A percentile compares a stretch with the other conserved stretches of the same genome.
Conservation (phyloP, 192 early-diverging fungal species). For the Chytriomyces hyalinus region DNA sequence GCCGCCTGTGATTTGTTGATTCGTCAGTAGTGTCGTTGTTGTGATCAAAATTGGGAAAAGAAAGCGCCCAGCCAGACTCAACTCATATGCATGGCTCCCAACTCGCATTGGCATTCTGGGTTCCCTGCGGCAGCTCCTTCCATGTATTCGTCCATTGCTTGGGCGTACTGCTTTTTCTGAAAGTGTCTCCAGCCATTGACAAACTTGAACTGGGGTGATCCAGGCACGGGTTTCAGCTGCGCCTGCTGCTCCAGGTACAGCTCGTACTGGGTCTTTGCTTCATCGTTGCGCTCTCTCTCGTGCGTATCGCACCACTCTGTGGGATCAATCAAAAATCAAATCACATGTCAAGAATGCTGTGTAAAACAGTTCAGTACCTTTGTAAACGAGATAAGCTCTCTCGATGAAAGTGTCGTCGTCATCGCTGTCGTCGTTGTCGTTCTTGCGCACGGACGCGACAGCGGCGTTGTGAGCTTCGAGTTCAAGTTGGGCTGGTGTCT, state of each 20-base stretch:
- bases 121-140: background rate
- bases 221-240: background rate
- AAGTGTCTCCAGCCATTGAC: background rate
- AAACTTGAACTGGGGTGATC: background rate
- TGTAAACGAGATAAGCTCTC: too few species aligned
- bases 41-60: background rate
- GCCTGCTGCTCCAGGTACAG: background rate
- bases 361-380: too few species aligned
- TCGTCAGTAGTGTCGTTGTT: background rate
- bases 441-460: too few species aligned
- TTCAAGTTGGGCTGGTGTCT: too few species aligned
- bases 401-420: too few species aligned
- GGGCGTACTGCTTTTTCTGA: background rate
- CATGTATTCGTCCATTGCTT: background rate
- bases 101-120: conserved; percentile 1
- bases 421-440: too few species aligned
- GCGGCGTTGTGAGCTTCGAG: too few species aligned
- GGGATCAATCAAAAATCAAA: too few species aligned
- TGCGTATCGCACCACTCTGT: background rate
- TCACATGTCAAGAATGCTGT: too few species aligned
- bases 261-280: background rate
- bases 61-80: background rate
- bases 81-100: background rate
- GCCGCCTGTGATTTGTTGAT: background rate
- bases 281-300: background rate